phyloP scores from a whole-genome alignment of 192 early-diverging fungal species.

The Umbelopsis sp. region DNA sequence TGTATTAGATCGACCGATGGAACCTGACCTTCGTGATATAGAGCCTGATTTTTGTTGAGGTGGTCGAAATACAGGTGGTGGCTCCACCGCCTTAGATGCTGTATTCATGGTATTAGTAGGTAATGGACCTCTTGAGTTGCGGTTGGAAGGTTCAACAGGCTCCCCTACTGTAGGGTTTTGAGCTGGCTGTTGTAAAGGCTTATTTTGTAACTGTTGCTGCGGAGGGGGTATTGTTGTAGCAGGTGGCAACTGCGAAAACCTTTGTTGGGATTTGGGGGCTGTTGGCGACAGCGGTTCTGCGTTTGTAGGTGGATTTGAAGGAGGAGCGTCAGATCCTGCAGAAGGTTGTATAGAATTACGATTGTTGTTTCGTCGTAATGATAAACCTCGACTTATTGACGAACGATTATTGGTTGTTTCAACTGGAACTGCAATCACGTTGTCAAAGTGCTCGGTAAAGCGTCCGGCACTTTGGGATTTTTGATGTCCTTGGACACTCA shows the following conservation, averaged over 20 bases:
- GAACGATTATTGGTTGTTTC: not conserved
- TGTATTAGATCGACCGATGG: not conserved
- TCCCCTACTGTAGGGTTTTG: too few relatives aligned
- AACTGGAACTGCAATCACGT: slow-evolving; percentile 17
- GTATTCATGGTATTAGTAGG: not conserved
- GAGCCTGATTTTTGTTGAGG: not conserved
- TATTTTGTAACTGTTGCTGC: not conserved
- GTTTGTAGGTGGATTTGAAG: not conserved
- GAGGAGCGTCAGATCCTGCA: not conserved
- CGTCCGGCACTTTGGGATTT: slow-evolving; percentile 1
- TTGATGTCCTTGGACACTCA: slow-evolving; percentile 11
- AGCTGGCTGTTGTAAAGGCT: not conserved
- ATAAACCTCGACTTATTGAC: not conserved
- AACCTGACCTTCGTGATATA: not conserved
- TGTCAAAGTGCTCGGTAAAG: slow-evolving; percentile 18
- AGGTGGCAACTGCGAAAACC: not conserved
- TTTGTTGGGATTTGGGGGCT: not conserved
- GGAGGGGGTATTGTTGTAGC: too few relatives aligned
- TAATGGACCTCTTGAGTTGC: not conserved
- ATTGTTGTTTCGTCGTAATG: slow-evolving; percentile 12
- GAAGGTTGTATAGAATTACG: slow-evolving; percentile 6
- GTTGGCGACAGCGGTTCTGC: not conserved
- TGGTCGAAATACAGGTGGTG: not conserved
- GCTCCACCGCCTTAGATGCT: not conserved
- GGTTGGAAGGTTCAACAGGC: not conserved